These are phyloP conservation scores for Clathrospora elynae DNA, from an alignment of 2,329 filamentous ascomycete genomes.

Conservation along the genomic window DNA sequence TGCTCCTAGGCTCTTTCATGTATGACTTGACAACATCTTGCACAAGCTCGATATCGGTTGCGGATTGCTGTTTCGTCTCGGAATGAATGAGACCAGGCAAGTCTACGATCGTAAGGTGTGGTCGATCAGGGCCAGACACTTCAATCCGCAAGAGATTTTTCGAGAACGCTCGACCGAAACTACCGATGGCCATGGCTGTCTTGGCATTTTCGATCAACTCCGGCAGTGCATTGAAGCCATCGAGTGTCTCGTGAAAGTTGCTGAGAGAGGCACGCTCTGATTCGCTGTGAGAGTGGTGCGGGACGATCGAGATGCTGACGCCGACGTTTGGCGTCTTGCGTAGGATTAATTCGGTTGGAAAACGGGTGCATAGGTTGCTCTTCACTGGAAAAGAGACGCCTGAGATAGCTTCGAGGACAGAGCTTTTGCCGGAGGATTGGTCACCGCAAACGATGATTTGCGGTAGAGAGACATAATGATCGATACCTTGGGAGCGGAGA, in stretches of 20 bases:
- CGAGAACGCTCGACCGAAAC: conserved; percentile 35
- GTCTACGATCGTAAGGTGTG: conserved; percentile 48
- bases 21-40: conserved; percentile 20
- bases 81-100: conserved; percentile 50
- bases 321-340: conserved; percentile 36
- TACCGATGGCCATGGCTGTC: background rate
- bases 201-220: conserved; percentile 56
- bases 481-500: too few species aligned
- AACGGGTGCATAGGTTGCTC: conserved; percentile 61
- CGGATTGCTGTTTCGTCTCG: conserved; percentile 10
- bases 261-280: conserved; percentile 39
- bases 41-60: conserved; percentile 17
- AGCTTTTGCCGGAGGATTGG: conserved; percentile 65
- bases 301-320: conserved; percentile 5
- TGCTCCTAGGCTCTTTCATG: conserved; percentile 24
- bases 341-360: conserved; percentile 58
- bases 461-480: conserved; percentile 13
- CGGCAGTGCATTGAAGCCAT: conserved; percentile 49
- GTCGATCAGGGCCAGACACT: conserved; percentile 44
- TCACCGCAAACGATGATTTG: too few species aligned
- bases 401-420: conserved; percentile 66
- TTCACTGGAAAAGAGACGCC: conserved; percentile 63
- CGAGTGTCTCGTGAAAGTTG: conserved; percentile 40
- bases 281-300: conserved; percentile 17
- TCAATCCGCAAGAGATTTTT: conserved; percentile 49